A percentile compares a stretch with the other conserved stretches of the same genome.
Conservation (phyloP, 176 grass and related monocot genomes). For the Oryza coarctata region DNA sequence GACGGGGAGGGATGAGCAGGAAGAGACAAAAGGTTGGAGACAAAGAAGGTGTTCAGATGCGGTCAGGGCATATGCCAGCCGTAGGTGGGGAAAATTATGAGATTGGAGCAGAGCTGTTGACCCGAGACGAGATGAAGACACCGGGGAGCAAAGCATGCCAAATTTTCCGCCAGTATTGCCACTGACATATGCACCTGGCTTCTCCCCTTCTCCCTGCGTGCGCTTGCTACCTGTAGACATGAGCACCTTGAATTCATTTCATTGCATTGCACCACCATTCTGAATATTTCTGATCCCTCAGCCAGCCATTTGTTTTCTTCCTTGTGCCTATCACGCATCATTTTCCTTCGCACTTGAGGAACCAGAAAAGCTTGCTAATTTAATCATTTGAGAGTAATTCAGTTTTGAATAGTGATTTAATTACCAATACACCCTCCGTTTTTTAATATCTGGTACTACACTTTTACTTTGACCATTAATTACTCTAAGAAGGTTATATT, state of each 20-base stretch:
- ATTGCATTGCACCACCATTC: background rate
- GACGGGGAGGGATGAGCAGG: constrained; percentile 13
- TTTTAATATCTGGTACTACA: too few relatives aligned
- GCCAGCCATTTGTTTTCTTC: background rate
- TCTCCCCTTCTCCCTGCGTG: background rate
- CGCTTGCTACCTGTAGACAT: constrained; percentile 32
- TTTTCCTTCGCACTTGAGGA: background rate
- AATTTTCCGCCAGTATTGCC: constrained; percentile 45
- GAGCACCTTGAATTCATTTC: constrained; percentile 25
- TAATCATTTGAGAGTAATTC: background rate
- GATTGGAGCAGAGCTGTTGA: constrained; percentile 35
- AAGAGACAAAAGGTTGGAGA: constrained; percentile 71
- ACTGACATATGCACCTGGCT: constrained; percentile 49
- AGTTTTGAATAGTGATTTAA: background rate
- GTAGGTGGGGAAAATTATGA: constrained; percentile 45
- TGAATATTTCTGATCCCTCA: background rate
- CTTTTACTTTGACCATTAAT: too few relatives aligned
- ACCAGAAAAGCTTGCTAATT: background rate
- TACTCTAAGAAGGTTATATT: too few relatives aligned
- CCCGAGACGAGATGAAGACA: constrained; percentile 37
- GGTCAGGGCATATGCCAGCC: constrained; percentile 44
- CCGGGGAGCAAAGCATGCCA: constrained; percentile 37
- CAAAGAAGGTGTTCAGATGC: constrained; percentile 56
- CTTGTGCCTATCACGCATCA: background rate
- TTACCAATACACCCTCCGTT: background rate